Evolutionary conservation across 257 asterid genomes (phyloP).

Genomic region (Scutellaria minor): DNA sequence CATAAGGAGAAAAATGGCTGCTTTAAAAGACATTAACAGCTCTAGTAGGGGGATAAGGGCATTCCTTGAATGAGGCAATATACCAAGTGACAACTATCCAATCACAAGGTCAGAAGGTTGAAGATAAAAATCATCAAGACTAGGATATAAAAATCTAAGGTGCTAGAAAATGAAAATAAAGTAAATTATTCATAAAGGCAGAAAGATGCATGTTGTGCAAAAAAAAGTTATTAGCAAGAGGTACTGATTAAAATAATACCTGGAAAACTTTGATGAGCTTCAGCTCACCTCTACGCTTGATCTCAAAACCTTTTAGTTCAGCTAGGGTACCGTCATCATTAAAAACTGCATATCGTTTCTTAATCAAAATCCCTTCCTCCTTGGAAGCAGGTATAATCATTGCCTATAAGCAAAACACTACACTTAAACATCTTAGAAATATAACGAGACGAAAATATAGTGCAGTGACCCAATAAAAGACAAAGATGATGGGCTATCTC

Average conservation of each 20-base stretch:
- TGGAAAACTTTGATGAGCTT: conserved; percentile 99
- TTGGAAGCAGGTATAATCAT: conserved; percentile 98
- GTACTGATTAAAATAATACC: conserved; percentile 50
- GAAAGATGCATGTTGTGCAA: conserved; percentile 15
- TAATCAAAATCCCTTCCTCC: conserved; percentile 98
- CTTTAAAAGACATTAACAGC: conserved; percentile 18
- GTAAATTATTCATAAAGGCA: conserved; percentile 24
- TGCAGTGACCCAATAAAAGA: conserved; percentile 27
- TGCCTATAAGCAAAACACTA: conserved; percentile 55
- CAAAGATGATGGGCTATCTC: conserved; percentile 31
- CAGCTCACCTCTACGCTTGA: conserved; percentile 99
- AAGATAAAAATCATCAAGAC: neutral
- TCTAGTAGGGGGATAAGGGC: conserved; percentile 4
- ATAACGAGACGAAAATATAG: conserved; percentile 38
- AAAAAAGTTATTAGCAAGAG: conserved; percentile 20
- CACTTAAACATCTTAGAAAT: conserved; percentile 18
- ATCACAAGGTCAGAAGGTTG: conserved; percentile 21
- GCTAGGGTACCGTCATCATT: conserved; percentile 98
- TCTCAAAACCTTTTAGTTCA: conserved; percentile 98
- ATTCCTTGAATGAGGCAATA: conserved; percentile 20
- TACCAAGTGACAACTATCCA: conserved; percentile 23
- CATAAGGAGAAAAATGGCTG: conserved; percentile 16
- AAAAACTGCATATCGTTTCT: conserved; percentile 98
- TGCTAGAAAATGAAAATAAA: conserved; percentile 24
- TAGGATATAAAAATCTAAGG: neutral